Percentiles rank a stretch among this genome's conserved stretches.
Conservation (phyloP, 2,329 filamentous ascomycete species). For the Apiospora rasikravindrae region DNA sequence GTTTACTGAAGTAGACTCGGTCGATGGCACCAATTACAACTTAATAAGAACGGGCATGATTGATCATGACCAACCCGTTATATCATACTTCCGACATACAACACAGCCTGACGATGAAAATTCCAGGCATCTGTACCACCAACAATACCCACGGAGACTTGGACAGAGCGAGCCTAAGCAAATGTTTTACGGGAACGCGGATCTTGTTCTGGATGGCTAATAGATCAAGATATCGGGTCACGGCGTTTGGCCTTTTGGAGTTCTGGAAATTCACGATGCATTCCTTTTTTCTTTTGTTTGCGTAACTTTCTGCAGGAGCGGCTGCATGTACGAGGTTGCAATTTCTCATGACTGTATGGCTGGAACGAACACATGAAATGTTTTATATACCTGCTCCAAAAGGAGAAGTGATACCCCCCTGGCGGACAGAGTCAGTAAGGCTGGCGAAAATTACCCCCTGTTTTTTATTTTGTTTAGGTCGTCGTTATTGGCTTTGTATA, state of each 20-base stretch:
- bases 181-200: not conserved
- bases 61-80: not conserved
- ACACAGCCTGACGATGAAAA: not conserved
- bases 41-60: not conserved
- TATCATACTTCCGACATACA: not conserved
- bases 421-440: not conserved
- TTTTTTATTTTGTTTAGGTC: not conserved
- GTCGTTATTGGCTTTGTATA: not conserved
- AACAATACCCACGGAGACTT: not conserved
- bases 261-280: not conserved
- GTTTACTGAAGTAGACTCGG: slow-evolving; percentile 37
- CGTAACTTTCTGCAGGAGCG: not conserved
- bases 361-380: not conserved
- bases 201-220: not conserved
- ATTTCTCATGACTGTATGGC: slow-evolving; percentile 10
- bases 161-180: not conserved
- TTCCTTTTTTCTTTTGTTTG: not conserved
- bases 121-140: not conserved
- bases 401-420: not conserved
- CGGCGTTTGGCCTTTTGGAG: not conserved
- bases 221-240: not conserved
- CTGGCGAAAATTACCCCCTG: not conserved
- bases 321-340: not conserved
- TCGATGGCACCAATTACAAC: not conserved
- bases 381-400: not conserved